Conservation (phyloP, 1,284 basidiomycete genomes). For the Ganoderma meredithae region DNA sequence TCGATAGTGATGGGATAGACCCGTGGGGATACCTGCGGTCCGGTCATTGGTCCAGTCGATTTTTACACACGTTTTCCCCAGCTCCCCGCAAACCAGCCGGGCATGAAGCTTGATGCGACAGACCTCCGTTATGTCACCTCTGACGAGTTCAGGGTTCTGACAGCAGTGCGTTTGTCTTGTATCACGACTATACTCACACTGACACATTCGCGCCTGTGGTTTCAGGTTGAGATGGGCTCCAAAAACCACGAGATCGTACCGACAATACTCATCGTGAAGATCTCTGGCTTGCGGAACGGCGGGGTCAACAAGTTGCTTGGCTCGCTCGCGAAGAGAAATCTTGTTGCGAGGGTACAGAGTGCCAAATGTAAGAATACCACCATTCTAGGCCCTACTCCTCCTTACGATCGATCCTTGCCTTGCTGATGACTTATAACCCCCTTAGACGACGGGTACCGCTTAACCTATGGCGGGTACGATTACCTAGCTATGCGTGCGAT, state of each 20-base stretch:
- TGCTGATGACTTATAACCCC: constrained; percentile 4
- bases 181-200: background rate
- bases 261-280: constrained; percentile 86
- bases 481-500: constrained; percentile 94
- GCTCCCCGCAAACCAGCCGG: constrained; percentile 15
- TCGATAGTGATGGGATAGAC: background rate
- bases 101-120: constrained; percentile 94
- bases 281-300: constrained; percentile 90
- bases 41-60: background rate
- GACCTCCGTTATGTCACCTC: constrained; percentile 93
- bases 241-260: constrained; percentile 99
- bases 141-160: constrained; percentile 95
- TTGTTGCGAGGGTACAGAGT: constrained; percentile 92
- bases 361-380: constrained; percentile 74
- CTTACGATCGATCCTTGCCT: background rate
- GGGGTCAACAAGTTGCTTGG: constrained; percentile 95
- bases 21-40: background rate
- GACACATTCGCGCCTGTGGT: background rate
- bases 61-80: background rate
- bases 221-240: constrained; percentile 94
- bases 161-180: constrained; percentile 69
- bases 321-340: constrained; percentile 88
- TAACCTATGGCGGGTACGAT: constrained; percentile 98
- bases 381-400: constrained; percentile 9
- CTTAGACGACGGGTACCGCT: constrained; percentile 93